Base-by-base conservation (phyloP, 2,329 filamentous ascomycete genomes). In the Acrocalymma vagum region DNA sequence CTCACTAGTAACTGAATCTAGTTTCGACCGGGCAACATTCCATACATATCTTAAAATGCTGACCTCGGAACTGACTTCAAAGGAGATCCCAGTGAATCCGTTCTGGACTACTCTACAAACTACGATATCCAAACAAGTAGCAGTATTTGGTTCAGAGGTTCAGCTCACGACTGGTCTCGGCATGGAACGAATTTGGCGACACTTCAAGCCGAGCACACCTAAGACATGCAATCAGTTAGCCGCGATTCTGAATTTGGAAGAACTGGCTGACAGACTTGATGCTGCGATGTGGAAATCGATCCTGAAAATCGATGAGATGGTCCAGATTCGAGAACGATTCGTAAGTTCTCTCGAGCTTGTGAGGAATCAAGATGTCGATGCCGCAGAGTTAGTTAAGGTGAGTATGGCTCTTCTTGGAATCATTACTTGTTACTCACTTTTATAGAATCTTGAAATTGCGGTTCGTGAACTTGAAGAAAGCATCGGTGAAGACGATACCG, bases 141-240 rank as follows among this genome's bases (percentile, higher is more conserved):
- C 49, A 23, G 69, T 43, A 3, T 93, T 95, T 60, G 78, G 81
- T 16, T 78, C 82, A 11, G 84, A 83, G 2, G 92, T 91, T 72
- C 83, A 84, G 39, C 72, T 95, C 10, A 84, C 77, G 0, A 91
- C 87, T 2, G 91, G 90, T 0, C 73, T 91, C 9, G 86, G 83
- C 52, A 94, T 95, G 88, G 88, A 94, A 61, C 67, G 74, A 7
- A 77, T 95, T 5, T 95, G 92, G 93, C 80, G 82, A 27, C 60
- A 75, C 2, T 81, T 95, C 59, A 82, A 87, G 37, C 89, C 91
- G 21, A 60, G 60, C 9, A 80, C 78, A 3, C 73, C 80, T 2
- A 59, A 58, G 9, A 71, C 62, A 8, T 48, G 65, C 18, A 44
- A 57, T 9, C 67, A 72, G 13, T 53, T 79, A 5, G 45, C 67